phyloP scores from a whole-genome alignment of 2,329 filamentous ascomycete genomes.

The Metarhizium robertsii region DNA sequence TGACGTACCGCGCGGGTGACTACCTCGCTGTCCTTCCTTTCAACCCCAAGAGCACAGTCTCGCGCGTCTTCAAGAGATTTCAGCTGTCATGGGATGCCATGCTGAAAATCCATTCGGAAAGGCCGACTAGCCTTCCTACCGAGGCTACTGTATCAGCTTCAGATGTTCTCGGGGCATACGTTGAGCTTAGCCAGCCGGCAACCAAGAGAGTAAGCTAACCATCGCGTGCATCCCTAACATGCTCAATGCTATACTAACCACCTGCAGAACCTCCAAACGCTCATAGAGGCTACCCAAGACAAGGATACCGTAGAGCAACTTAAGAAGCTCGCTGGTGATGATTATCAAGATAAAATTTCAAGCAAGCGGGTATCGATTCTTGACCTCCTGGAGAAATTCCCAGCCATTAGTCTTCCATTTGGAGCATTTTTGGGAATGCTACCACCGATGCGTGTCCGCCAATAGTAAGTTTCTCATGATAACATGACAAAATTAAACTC shows the following conservation, averaged over 20 bases:
- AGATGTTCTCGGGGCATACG: slow-evolving; percentile 58
- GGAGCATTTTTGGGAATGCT: slow-evolving; percentile 61
- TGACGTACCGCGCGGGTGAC: slow-evolving; percentile 63
- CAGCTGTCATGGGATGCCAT: slow-evolving; percentile 59
- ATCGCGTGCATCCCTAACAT: neutral
- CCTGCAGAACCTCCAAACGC: slow-evolving; percentile 25
- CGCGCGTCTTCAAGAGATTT: slow-evolving; percentile 56
- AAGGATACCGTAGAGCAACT: slow-evolving; percentile 34
- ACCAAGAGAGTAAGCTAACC: slow-evolving; percentile 48
- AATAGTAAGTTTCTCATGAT: slow-evolving; percentile 40
- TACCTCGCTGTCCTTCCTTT: slow-evolving; percentile 67
- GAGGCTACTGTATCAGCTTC: slow-evolving; percentile 48
- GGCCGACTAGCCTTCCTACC: slow-evolving; percentile 44
- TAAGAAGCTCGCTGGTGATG: slow-evolving; percentile 33
- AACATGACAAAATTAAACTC: neutral
- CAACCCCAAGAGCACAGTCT: slow-evolving; percentile 54
- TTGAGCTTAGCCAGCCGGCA: slow-evolving; percentile 64
- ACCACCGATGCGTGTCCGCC: slow-evolving; percentile 67
- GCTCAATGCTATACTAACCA: slow-evolving; percentile 5
- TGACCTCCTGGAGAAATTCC: slow-evolving; percentile 59
- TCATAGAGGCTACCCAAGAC: slow-evolving; percentile 40
- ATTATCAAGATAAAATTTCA: slow-evolving; percentile 38
- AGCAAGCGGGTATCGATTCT: slow-evolving; percentile 55
- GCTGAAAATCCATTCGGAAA: slow-evolving; percentile 47
- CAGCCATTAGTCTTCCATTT: slow-evolving; percentile 51